These are phyloP conservation scores for Mycena kentingensis DNA, from an alignment of 768 basidiomycete genomes.

Conservation along the genomic window DNA sequence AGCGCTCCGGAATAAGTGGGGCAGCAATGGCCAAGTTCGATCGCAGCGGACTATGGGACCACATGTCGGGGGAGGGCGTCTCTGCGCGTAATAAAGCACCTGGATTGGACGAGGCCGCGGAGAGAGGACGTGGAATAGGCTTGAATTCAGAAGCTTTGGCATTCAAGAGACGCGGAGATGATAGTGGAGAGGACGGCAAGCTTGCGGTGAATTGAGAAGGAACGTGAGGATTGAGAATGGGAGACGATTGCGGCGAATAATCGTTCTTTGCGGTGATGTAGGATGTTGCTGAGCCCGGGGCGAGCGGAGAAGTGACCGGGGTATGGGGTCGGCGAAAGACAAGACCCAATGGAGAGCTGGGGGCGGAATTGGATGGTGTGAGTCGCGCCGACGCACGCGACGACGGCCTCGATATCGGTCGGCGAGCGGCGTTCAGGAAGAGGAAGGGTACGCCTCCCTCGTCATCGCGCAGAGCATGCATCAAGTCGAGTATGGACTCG, in stretches of 20 bases:
- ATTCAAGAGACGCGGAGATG: constrained; percentile 82
- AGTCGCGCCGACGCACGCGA: constrained; percentile 73
- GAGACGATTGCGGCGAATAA: constrained; percentile 68
- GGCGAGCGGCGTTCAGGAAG: constrained; percentile 76
- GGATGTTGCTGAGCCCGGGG: constrained; percentile 52
- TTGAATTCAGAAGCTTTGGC: constrained; percentile 91
- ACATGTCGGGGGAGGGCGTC: constrained; percentile 87
- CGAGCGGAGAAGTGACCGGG: constrained; percentile 74
- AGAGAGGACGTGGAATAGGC: constrained; percentile 79
- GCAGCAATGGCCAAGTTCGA: constrained; percentile 92
- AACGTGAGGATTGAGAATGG: constrained; percentile 59
- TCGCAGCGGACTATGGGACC: constrained; percentile 74
- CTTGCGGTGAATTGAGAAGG: constrained; percentile 77
- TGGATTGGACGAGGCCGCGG: constrained; percentile 68
- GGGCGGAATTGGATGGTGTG: constrained; percentile 79
- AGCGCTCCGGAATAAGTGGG: constrained; percentile 78
- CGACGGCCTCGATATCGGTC: constrained; percentile 78
- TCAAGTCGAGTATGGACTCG: constrained; percentile 88
- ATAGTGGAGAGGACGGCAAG: constrained; percentile 80
- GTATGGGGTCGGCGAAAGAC: constrained; percentile 81
- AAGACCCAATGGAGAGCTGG: constrained; percentile 73
- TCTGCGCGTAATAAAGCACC: constrained; percentile 63
- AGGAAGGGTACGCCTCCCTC: constrained; percentile 80
- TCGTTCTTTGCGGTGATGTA: constrained; percentile 59
- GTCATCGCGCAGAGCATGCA: constrained; percentile 94